These are phyloP conservation scores for Rhytidiadelphus loreus DNA, from an alignment of 225 moss, liverwort and hornwort species.

Conservation along the genomic window DNA sequence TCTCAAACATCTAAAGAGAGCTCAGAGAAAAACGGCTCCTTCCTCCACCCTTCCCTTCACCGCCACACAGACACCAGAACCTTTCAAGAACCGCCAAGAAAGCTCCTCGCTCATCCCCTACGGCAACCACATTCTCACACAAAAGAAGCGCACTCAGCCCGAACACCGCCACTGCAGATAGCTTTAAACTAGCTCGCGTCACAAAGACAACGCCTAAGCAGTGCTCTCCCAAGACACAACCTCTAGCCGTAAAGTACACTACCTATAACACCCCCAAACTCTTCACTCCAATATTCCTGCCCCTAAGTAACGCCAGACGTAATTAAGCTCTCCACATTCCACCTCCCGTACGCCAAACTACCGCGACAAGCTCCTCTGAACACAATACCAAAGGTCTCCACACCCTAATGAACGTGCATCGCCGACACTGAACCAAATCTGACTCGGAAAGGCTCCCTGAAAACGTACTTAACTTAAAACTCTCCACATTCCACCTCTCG, in stretches of 20 bases:
- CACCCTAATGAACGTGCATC: background rate
- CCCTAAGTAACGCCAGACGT: background rate
- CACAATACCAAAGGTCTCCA: background rate
- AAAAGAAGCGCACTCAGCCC: background rate
- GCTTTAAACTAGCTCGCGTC: background rate
- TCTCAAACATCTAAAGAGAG: background rate
- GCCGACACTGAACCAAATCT: background rate
- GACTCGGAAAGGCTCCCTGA: background rate
- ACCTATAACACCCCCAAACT: background rate
- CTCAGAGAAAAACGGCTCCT: background rate
- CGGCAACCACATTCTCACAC: background rate
- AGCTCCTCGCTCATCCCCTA: background rate
- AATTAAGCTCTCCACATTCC: slow-evolving; percentile 4
- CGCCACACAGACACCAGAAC: background rate
- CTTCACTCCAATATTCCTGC: background rate
- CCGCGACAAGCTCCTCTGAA: background rate
- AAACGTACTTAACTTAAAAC: background rate
- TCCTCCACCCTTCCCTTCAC: background rate
- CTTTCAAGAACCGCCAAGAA: background rate
- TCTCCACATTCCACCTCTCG: background rate
- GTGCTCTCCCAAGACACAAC: background rate
- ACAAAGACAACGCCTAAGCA: background rate
- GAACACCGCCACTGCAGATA: background rate
- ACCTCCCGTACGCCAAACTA: background rate
- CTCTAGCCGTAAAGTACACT: background rate